Conservation (phyloP, 495 filamentous ascomycete species). For the Penicillium pulvis region DNA sequence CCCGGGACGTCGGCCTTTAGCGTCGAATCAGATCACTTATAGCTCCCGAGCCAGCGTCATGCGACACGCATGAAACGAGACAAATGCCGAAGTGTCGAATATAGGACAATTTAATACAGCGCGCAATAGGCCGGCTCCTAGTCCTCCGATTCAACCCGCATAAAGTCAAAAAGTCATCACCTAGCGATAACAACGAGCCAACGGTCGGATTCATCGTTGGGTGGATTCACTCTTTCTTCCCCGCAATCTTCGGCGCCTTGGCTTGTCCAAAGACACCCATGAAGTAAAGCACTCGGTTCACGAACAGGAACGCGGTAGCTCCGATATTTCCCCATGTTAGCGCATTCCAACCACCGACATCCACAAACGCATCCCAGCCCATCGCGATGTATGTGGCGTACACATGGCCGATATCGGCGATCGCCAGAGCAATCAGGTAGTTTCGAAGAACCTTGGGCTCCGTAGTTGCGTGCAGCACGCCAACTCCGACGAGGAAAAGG, state of each 20-base stretch:
- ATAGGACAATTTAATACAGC: neutral
- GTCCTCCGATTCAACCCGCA: neutral
- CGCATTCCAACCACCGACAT: conserved; percentile 64
- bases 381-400: conserved; percentile 61
- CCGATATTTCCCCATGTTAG: conserved; percentile 76
- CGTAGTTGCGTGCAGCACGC: conserved; percentile 60
- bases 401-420: conserved; percentile 73
- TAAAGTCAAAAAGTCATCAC: neutral
- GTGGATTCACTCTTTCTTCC: conserved; percentile 25
- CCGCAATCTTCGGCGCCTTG: conserved; percentile 24
- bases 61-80: conserved; percentile 2
- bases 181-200: neutral
- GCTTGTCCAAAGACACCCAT: conserved; percentile 57
- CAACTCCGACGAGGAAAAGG: conserved; percentile 61
- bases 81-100: neutral
- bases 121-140: neutral
- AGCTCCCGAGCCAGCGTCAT: neutral
- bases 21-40: neutral
- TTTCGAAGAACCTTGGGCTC: conserved; percentile 67
- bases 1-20: conserved; percentile 1
- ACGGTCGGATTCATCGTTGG: neutral
- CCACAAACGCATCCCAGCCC: conserved; percentile 53
- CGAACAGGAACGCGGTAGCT: conserved; percentile 56
- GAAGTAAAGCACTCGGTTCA: conserved; percentile 59
- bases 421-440: conserved; percentile 64